Conservation (phyloP, 2,329 filamentous ascomycete species). For the Fusarium sp. region DNA sequence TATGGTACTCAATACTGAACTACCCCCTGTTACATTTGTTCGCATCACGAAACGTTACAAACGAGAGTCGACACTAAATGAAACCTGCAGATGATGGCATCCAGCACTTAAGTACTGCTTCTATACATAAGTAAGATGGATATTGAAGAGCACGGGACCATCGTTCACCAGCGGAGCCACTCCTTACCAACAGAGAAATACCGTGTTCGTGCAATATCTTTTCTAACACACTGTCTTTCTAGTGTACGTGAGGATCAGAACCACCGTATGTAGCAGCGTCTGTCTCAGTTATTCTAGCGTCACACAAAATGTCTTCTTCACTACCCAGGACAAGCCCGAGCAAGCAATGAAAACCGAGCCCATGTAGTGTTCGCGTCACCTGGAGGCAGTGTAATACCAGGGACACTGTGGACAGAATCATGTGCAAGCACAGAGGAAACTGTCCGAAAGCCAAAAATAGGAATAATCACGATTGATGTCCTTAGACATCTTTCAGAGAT, state of each 20-base stretch:
- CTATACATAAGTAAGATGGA: not conserved
- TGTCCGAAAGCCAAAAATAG: conserved; percentile 60
- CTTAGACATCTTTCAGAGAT: conserved; percentile 86
- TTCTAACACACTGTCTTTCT: too few relatives aligned
- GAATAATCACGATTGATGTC: conserved; percentile 81
- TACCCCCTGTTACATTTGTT: not conserved
- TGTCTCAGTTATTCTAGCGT: not conserved
- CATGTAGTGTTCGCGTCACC: conserved; percentile 47
- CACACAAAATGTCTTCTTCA: conserved; percentile 44
- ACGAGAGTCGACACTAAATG: not conserved
- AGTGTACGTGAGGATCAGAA: not conserved
- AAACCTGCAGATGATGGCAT: not conserved
- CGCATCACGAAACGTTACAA: not conserved
- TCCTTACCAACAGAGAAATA: not conserved
- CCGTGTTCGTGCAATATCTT: too few relatives aligned
- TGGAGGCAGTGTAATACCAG: conserved; percentile 55
- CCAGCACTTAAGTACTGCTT: not conserved
- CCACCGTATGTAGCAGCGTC: not conserved
- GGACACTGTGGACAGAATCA: conserved; percentile 49
- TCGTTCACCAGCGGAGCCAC: not conserved
- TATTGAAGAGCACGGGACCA: not conserved
- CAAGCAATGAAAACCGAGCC: conserved; percentile 47
- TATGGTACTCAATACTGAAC: not conserved
- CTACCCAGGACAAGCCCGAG: conserved; percentile 44
- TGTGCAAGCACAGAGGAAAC: conserved; percentile 51